phyloP scores from a whole-genome alignment of 2,329 filamentous ascomycete species.

The Byssochlamys sp. region DNA sequence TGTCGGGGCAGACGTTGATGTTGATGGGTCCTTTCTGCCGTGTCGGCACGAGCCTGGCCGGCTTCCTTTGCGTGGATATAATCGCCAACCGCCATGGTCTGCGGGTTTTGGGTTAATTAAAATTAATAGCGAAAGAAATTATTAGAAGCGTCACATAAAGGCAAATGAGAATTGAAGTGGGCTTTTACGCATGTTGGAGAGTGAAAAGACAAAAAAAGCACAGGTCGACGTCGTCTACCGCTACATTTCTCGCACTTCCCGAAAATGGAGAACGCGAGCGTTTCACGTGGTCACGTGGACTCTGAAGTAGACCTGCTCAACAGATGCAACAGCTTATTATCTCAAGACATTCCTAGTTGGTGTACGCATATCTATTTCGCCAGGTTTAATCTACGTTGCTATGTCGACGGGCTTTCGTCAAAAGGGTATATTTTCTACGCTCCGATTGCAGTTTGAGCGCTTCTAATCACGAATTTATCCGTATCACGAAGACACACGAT shows the following conservation, averaged over 20 bases:
- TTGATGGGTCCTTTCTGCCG: slow-evolving; percentile 11
- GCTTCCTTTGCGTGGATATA: slow-evolving; percentile 32
- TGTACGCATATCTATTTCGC: no score
- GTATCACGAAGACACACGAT: background rate
- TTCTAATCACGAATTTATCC: background rate
- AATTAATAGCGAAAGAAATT: background rate
- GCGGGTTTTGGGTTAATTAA: slow-evolving; percentile 1
- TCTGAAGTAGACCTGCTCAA: background rate
- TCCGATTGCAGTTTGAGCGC: background rate
- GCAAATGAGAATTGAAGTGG: background rate
- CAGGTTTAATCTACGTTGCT: background rate
- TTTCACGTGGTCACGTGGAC: background rate
- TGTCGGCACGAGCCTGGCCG: slow-evolving; percentile 18
- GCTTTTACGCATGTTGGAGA: background rate
- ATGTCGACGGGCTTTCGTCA: background rate
- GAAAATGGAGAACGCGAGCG: background rate
- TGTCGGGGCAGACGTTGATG: slow-evolving; percentile 18
- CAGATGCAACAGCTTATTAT: background rate
- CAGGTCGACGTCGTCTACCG: background rate
- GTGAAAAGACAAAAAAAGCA: background rate
- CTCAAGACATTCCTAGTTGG: background rate
- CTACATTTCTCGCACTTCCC: background rate
- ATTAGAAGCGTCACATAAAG: background rate
- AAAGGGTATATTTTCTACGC: background rate
- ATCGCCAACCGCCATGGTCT: slow-evolving; percentile 33